Base-by-base conservation (phyloP, 805 yeast species). In the Metschnikowia continentalis region DNA sequence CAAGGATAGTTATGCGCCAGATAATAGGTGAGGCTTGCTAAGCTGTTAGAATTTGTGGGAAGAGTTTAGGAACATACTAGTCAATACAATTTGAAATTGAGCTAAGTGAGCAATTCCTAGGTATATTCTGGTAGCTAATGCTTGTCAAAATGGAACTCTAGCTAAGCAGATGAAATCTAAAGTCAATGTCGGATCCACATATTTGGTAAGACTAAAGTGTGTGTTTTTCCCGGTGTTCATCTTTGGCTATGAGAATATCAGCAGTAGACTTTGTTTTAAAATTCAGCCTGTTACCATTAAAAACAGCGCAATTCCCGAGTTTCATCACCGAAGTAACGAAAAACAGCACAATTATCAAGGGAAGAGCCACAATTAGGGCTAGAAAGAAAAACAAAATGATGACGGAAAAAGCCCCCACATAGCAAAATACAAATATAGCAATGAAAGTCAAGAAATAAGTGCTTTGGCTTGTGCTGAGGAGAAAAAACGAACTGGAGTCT, bases 1-100 rank as follows among this genome's bases (percentile, higher is more conserved):
- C 44, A 56, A 60, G 49, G 57, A 51, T 36, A 23, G 33, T 23
- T 44, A 44, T 22, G 46, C 38, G 11, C 46, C 46, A 20, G 46
- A 42, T 8, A 42, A 22, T 33, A 42, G 46, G 38, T 33, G 23
- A 42, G 17, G 17, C n/a, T 13, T 23, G 32, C 22, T 23, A 6
- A 23, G 42, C 15, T 39, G 7, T 39, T 23, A 8, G 42, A n/a
- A 14, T 22, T 11, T 39, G 30, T 10, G 32, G 42, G 17, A 14
- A 39, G 5, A 39, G 14, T 22, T 22, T 39, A 37, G 40, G 40
- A 19, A 37, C 26, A 37, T 19, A 37, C n/a, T 20, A 39, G 42
- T 23, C 7, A 39, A 39, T 14, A 19, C 6, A 23, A 14, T 22
- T 5, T 23, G 32, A 39, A 37, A 13, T 10, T n/a, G 40, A 22